Base-by-base conservation (phyloP, 2,329 filamentous ascomycete genomes). In the Beauveria australis region DNA sequence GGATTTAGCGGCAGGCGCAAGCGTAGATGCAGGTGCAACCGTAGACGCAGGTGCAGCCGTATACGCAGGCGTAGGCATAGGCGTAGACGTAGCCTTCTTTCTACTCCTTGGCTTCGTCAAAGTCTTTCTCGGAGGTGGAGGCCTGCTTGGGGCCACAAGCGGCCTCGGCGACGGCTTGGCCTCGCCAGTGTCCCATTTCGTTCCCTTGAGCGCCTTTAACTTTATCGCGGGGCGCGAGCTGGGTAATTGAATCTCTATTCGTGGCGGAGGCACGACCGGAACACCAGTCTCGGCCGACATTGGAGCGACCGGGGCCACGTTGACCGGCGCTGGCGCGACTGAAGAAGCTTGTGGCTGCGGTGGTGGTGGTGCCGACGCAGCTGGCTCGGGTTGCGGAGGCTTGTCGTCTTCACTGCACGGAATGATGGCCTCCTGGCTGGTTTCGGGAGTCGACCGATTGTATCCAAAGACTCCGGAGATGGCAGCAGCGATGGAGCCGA, bases 121-220 rank as follows among this genome's bases (percentile, higher is more conserved):
- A 5, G 53, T 33, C 30, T 62, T 63, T 33, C 53, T 64, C 9
- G 57, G 18, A 30, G 66, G 61, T 19, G 67, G 63, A 14, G 58
- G 51, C 57, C 67, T 69, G 53, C 65, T 69, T 1, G 66, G 64
- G 9, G 66, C 60, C 3, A 59, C 62, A 48, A 67, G 70, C 28
- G 64, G 64, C 9, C 24, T 30, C 24, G 28, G 22, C 24, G n/a
- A 1, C 28, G 65, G 61, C 16, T 60, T 64, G 8, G 57, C 43
- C 26, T 70, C 67, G 37, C 69, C 71, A 4, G 66, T 71, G 57
- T 76, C 74, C 73, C 73, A 76, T 67, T 68, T 72, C 14, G 74
- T 75, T 8, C 74, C 74, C 61, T 64, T 71, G 5, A 75, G 66
- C 7, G 72, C 73, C 6, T 70, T 68, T 6, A 74, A 41, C 60